phyloP scores from a whole-genome alignment of 139 green algal species.

The Chlamydomonas incerta region DNA sequence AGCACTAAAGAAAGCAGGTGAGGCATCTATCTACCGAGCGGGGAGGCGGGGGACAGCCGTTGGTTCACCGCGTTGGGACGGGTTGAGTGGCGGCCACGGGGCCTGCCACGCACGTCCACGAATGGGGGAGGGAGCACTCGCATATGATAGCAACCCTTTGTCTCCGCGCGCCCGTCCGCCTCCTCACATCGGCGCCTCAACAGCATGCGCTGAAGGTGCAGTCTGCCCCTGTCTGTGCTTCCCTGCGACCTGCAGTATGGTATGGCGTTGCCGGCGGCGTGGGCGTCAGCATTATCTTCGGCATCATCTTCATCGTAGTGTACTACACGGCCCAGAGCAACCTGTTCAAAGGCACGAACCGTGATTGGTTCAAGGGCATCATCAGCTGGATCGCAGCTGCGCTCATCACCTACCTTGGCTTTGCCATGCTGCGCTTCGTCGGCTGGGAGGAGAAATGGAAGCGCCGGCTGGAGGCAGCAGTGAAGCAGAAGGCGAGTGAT shows the following conservation, averaged over 20 bases:
- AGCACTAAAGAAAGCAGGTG: conserved; percentile 53
- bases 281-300: conserved; percentile 52
- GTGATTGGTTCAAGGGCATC: conserved; percentile 55
- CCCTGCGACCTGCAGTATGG: conserved; percentile 55
- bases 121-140: no score
- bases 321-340: conserved; percentile 58
- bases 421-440: conserved; percentile 68
- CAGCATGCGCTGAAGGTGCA: no score
- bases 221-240: no score
- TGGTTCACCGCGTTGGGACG: no score
- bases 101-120: no score
- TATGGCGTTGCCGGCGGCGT: conserved; percentile 58
- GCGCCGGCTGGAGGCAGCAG: conserved; percentile 48
- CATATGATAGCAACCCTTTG: no score
- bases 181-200: no score
- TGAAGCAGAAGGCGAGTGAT: conserved; percentile 31
- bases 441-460: conserved; percentile 67
- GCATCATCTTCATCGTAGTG: conserved; percentile 56
- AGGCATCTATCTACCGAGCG: not conserved
- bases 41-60: no score
- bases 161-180: no score
- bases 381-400: conserved; percentile 54
- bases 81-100: no score
- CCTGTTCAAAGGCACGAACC: conserved; percentile 56
- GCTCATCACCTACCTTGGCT: conserved; percentile 63